phyloP scores from a whole-genome alignment of 208 protist genomes.

The Trypanosoma lewisi region DNA sequence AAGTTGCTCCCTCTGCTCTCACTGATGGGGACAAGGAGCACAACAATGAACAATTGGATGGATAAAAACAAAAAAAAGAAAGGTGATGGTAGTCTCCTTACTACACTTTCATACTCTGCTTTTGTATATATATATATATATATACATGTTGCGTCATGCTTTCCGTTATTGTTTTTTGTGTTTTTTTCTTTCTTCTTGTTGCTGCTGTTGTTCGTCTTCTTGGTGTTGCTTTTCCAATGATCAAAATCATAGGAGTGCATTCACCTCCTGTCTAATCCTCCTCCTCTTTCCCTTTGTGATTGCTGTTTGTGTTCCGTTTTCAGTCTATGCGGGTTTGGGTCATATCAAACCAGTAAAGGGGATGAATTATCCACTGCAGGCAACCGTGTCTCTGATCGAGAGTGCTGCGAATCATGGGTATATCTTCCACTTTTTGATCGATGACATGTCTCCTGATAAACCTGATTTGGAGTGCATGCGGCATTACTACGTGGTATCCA shows the following conservation, averaged over 20 bases:
- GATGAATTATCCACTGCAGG: no score
- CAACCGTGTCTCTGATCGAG: no score
- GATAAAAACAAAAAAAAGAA: no score
- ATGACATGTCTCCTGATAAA: conserved; percentile 47
- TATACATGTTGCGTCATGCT: background rate
- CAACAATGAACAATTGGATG: background rate
- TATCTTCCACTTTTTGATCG: conserved; percentile 70
- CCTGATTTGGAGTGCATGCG: conserved; percentile 29
- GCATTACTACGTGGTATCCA: conserved; percentile 63
- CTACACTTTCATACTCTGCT: background rate
- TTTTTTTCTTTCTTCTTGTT: conserved; percentile 9
- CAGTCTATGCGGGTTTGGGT: no score
- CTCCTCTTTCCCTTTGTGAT: no score
- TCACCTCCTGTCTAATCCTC: no score
- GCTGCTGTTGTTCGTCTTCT: no score
- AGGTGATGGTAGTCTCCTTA: background rate
- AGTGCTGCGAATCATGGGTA: conserved; percentile 12
- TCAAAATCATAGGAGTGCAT: no score
- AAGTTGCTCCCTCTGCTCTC: background rate
- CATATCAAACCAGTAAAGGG: no score
- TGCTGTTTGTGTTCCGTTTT: no score
- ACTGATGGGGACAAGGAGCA: background rate
- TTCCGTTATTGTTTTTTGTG: background rate
- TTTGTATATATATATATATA: background rate
- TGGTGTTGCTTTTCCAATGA: no score